Evolutionary conservation across 805 yeast genomes (phyloP), one percentile per base, ranked within the genome.

Genomic region (Schizosaccharomyces osmophilus): DNA sequence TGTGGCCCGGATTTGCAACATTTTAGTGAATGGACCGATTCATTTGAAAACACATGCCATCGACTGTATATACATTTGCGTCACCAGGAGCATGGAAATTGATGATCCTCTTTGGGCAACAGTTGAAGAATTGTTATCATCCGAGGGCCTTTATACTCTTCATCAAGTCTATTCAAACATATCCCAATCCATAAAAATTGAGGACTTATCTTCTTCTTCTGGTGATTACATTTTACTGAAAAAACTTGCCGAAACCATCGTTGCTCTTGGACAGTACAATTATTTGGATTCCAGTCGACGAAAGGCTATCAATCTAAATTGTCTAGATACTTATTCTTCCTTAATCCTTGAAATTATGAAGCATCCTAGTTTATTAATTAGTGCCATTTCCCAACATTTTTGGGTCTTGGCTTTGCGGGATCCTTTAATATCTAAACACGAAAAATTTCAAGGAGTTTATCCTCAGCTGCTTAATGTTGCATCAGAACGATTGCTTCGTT

Each of bases 171-270:
- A 83, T 69, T 71, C 73, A 32, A 58, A 24, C 41, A 76, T 79
- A 45, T 67, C 73, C 9, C 67, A 78, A 48, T 69, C 69, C 29
- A 76, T 85, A 61, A 80, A 81, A 64, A 69, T 82, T 2, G 80
- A 80, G 63, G 86, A 82, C 67, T 77, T 88, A 26, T 89, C 85
- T 67, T 51, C 57, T 51, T 19, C 57, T 19, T 97, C 88, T 66
- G 79, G 79, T 62, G 77, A 80, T 43, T 93, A 93, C 69, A 82
- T 94, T 0, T 78, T 90, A 63, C 73, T 86, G 64, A 93, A 93
- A 70, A 90, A 90, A 72, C 78, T 90, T 17, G 95, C 89, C 4
- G 98, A 93, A 69, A 85, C 90, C 87, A 81, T 89, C 42, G 95
- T 93, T 29, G 84, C 88, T 0, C 73, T 87, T 61, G 84, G 93